Conservation (phyloP, 805 yeast species). For the Zygosaccharomyces gambellarensis region DNA sequence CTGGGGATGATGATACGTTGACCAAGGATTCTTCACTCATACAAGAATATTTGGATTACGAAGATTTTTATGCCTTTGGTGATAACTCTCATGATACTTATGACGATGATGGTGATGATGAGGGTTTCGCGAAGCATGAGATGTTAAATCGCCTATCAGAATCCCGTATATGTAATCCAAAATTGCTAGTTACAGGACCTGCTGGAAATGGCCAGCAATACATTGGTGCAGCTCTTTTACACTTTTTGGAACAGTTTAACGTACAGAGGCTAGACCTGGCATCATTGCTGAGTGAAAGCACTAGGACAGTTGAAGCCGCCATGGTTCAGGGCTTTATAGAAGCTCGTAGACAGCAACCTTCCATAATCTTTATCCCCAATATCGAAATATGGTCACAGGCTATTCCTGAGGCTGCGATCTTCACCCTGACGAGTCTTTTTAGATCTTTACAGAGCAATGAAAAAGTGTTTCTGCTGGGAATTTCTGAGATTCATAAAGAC, state of each 20-base stretch:
- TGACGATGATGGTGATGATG: conserved; percentile 39
- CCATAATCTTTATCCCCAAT: conserved; percentile 79
- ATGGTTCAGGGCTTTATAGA: conserved; percentile 81
- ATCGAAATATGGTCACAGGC: conserved; percentile 70
- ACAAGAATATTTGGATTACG: conserved; percentile 34
- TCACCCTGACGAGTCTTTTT: conserved; percentile 66
- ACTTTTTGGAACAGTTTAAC: conserved; percentile 82
- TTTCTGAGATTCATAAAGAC: conserved; percentile 51
- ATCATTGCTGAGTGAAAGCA: conserved; percentile 68
- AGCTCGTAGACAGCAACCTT: conserved; percentile 84
- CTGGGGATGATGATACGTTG: conserved; percentile 37
- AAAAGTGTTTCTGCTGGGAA: conserved; percentile 65
- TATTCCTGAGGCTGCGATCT: conserved; percentile 61
- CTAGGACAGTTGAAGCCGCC: conserved; percentile 76
- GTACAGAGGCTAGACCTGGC: conserved; percentile 83
- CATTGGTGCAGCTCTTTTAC: conserved; percentile 73
- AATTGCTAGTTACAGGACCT: conserved; percentile 66
- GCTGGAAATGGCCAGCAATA: conserved; percentile 86
- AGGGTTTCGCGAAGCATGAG: conserved; percentile 67
- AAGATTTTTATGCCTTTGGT: conserved; percentile 22
- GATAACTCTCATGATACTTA: conserved; percentile 10
- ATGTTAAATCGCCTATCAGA: conserved; percentile 45
- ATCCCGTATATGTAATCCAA: conserved; percentile 75
- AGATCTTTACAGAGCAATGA: conserved; percentile 68
- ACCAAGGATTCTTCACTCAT: conserved; percentile 27